These are phyloP conservation scores for Backusella parvicylindrica DNA, from an alignment of 192 early-diverging fungal genomes.

Conservation along the genomic window DNA sequence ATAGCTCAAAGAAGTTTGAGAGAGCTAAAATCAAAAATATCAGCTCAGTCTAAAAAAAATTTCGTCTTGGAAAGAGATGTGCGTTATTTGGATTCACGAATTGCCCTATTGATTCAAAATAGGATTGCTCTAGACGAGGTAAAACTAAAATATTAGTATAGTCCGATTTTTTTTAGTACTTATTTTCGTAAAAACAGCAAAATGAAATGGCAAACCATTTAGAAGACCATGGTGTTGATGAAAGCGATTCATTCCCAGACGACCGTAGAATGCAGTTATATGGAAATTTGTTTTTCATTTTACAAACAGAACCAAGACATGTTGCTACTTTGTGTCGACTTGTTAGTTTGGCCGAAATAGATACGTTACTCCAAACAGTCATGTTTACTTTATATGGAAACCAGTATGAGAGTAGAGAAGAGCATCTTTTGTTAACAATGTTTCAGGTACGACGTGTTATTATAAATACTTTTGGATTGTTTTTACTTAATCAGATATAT, in stretches of 20 bases:
- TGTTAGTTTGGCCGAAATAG: slow-evolving; percentile 87
- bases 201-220: slow-evolving; percentile 74
- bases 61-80: slow-evolving; percentile 94
- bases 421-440: slow-evolving; percentile 93
- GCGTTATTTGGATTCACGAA: slow-evolving; percentile 88
- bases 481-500: background rate
- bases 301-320: slow-evolving; percentile 89
- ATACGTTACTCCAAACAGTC: slow-evolving; percentile 90
- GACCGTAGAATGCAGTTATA: slow-evolving; percentile 83
- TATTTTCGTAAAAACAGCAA: slow-evolving; percentile 45
- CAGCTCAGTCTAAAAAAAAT: slow-evolving; percentile 95
- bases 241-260: slow-evolving; percentile 57
- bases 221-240: slow-evolving; percentile 55
- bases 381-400: slow-evolving; percentile 98
- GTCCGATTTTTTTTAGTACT: background rate
- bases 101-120: slow-evolving; percentile 91
- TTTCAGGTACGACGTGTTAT: slow-evolving; percentile 66
- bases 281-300: slow-evolving; percentile 91
- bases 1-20: slow-evolving; percentile 81
- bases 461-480: background rate
- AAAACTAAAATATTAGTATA: background rate
- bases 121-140: slow-evolving; percentile 92
- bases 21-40: slow-evolving; percentile 89
- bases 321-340: slow-evolving; percentile 83
- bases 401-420: slow-evolving; percentile 95